A percentile compares a stretch with the other conserved stretches of the same genome.
Evolutionary conservation across 1,284 basidiomycete species (phyloP).

Genomic region (Cutaneotrichosporon daszewskae): DNA sequence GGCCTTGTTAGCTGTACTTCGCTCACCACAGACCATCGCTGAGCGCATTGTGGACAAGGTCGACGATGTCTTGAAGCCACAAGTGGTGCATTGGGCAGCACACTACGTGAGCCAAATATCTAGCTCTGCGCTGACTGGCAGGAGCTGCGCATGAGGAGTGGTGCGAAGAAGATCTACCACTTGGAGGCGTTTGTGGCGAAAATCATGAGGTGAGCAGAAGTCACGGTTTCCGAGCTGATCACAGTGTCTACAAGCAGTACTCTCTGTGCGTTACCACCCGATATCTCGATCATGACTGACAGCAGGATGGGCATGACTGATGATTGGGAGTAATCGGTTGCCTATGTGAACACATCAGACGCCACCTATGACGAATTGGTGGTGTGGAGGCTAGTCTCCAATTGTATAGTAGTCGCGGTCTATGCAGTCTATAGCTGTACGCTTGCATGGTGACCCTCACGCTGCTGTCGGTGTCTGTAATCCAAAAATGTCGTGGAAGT

Average conservation of each 20-base stretch:
- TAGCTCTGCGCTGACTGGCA: constrained; percentile 39
- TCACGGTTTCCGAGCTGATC: no score
- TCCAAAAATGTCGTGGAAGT: no score
- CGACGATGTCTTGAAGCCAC: constrained; percentile 79
- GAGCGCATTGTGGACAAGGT: constrained; percentile 78
- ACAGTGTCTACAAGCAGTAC: constrained; percentile 37
- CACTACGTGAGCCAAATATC: constrained; percentile 64
- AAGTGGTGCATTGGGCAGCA: constrained; percentile 94
- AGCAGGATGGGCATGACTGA: constrained; percentile 18
- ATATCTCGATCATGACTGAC: constrained; percentile 4
- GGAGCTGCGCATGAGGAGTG: constrained; percentile 84
- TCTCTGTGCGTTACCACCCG: constrained; percentile 23
- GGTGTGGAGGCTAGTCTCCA: no score
- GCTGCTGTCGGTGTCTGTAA: no score
- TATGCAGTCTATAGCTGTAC: constrained; percentile 1
- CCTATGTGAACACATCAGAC: no score
- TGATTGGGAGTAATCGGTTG: constrained; percentile 18
- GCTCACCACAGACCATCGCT: constrained; percentile 66
- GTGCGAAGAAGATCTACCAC: constrained; percentile 92
- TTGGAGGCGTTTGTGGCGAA: constrained; percentile 67
- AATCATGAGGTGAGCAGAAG: no score
- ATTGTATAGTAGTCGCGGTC: no score
- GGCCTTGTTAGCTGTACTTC: constrained; percentile 14
- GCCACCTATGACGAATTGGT: no score
- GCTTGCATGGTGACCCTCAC: no score